phyloP scores from a whole-genome alignment of 2,329 filamentous ascomycete species.

The Ophiocordyceps camponoti-rufipedis region DNA sequence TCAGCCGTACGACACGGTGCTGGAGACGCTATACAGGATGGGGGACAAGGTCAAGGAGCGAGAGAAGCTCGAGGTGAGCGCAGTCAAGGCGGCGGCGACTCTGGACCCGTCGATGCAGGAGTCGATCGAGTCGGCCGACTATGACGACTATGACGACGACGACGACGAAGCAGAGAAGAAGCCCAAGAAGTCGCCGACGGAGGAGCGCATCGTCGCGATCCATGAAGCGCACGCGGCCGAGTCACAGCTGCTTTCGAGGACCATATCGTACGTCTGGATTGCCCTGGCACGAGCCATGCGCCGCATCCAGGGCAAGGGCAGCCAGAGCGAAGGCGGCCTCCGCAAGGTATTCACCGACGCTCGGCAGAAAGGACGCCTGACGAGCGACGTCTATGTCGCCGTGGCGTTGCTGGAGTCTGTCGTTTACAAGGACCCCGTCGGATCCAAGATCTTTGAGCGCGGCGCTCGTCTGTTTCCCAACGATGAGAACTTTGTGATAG shows the following conservation, averaged over 20 bases:
- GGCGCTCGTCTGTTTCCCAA: constrained; percentile 87
- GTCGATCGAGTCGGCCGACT: constrained; percentile 27
- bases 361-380: constrained; percentile 68
- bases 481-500: constrained; percentile 81
- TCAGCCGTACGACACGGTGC: constrained; percentile 64
- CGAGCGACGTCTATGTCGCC: constrained; percentile 87
- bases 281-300: constrained; percentile 86
- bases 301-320: constrained; percentile 73
- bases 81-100: constrained; percentile 33
- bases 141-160: constrained; percentile 27
- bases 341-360: constrained; percentile 82
- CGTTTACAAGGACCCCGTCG: constrained; percentile 85
- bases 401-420: constrained; percentile 87
- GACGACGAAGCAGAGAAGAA: constrained; percentile 15
- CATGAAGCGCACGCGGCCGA: constrained; percentile 54
- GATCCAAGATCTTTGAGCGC: constrained; percentile 88
- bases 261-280: constrained; percentile 88
- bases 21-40: constrained; percentile 78
- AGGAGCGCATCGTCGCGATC: constrained; percentile 43
- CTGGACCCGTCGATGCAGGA: constrained; percentile 16
- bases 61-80: constrained; percentile 38
- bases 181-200: constrained; percentile 35
- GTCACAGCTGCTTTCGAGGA: constrained; percentile 58
- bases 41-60: constrained; percentile 53
- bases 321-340: constrained; percentile 50